A percentile compares a stretch with the other conserved stretches of the same genome.
These are phyloP conservation scores for Suillus clintonianus DNA, from an alignment of 768 basidiomycete species.

Conservation along the genomic window DNA sequence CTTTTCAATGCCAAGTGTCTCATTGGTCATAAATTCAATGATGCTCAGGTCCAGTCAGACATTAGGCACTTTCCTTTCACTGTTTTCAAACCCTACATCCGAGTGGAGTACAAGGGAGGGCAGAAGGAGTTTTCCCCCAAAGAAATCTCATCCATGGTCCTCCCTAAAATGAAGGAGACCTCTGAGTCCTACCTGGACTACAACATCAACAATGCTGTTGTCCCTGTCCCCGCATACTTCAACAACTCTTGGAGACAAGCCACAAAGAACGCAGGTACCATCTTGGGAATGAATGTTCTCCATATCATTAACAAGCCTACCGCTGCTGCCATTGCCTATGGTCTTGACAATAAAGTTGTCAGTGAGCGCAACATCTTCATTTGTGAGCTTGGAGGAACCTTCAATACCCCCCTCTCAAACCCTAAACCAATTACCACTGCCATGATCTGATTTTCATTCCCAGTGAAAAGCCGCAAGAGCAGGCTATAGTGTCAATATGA, in stretches of 20 bases:
- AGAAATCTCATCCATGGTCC: slow-evolving; percentile 97
- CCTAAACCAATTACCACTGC: too few relatives aligned
- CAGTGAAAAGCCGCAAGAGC: too few relatives aligned
- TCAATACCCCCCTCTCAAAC: slow-evolving; percentile 95
- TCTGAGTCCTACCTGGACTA: slow-evolving; percentile 94
- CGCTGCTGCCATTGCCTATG: slow-evolving; percentile 97
- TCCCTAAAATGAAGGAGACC: slow-evolving; percentile 97
- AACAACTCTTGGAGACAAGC: slow-evolving; percentile 99
- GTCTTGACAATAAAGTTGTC: slow-evolving; percentile 90
- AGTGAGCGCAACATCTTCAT: slow-evolving; percentile 96
- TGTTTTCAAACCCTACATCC: slow-evolving; percentile 87
- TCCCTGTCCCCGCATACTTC: slow-evolving; percentile 97
- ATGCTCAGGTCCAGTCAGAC: slow-evolving; percentile 81
- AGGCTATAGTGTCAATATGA: too few relatives aligned
- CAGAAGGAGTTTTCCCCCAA: slow-evolving; percentile 94
- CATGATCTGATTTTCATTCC: too few relatives aligned
- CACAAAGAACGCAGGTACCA: slow-evolving; percentile 96
- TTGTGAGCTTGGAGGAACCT: slow-evolving; percentile 98
- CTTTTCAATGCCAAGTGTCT: slow-evolving; percentile 99
- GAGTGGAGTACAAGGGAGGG: slow-evolving; percentile 92
- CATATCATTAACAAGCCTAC: slow-evolving; percentile 99
- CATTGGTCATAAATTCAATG: slow-evolving; percentile 92
- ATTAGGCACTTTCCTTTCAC: slow-evolving; percentile 94
- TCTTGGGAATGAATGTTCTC: slow-evolving; percentile 92
- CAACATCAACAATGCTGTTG: slow-evolving; percentile 85